Evolutionary conservation across 352 stramenopile genomes (phyloP).

Genomic region (Globisporangium mamillatum): DNA sequence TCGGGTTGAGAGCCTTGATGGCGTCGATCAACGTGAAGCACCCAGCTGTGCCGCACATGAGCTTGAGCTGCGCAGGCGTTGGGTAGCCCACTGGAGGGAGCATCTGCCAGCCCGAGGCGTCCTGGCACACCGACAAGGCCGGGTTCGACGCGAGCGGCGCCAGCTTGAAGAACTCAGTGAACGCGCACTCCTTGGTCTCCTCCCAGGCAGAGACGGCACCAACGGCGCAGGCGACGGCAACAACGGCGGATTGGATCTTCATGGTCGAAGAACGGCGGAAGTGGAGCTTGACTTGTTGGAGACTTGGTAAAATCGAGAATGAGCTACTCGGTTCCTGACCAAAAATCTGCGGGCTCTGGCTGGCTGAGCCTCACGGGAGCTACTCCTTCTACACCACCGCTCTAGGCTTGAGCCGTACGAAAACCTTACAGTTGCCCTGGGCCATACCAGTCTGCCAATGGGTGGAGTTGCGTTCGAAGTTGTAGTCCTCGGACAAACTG

Average conservation of each 20-base stretch:
- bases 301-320: not conserved
- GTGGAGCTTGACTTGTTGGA: not conserved
- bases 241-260: slow-evolving; percentile 9
- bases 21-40: not conserved
- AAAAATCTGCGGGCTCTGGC: not conserved
- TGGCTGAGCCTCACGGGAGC: not conserved
- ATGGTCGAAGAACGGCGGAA: not conserved
- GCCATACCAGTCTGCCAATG: not conserved
- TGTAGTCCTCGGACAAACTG: not conserved
- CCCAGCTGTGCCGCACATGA: not conserved
- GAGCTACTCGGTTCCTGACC: not conserved
- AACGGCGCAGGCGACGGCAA: slow-evolving; percentile 8
- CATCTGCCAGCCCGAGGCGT: not conserved
- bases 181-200: slow-evolving; percentile 4
- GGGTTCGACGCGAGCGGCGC: not conserved
- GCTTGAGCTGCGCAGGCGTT: not conserved
- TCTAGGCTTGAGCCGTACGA: not conserved
- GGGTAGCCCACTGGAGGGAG: not conserved
- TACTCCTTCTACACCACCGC: not conserved
- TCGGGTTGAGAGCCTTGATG: not conserved
- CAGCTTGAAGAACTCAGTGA: not conserved
- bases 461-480: not conserved
- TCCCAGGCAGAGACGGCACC: slow-evolving; percentile 7
- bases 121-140: not conserved
- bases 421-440: not conserved